Conservation (phyloP, 345 rosid genomes). For the Euphorbia peplus region DNA sequence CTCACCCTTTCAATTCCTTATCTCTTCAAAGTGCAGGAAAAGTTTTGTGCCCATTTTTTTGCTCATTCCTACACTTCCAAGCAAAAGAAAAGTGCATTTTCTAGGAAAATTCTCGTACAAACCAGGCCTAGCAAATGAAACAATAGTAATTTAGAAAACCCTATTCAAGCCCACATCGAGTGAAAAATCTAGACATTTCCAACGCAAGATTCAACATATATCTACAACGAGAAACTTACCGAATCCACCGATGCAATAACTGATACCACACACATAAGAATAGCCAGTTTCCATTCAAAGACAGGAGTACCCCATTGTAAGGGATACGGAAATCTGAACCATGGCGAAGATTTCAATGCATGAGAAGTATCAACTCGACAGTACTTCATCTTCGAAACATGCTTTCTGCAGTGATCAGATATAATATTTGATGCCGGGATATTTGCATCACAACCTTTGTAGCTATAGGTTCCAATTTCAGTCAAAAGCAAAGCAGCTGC, state of each 20-base stretch:
- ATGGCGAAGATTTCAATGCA: constrained; percentile 78
- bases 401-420: constrained; percentile 85
- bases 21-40: too few species aligned
- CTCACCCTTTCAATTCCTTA: too few species aligned
- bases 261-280: constrained; percentile 87
- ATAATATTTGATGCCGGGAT: constrained; percentile 73
- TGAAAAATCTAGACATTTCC: not conserved
- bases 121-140: constrained; percentile 2
- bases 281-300: constrained; percentile 84
- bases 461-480: constrained; percentile 72
- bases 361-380: constrained; percentile 88
- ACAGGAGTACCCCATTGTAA: constrained; percentile 97
- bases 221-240: constrained; percentile 44
- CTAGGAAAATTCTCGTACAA: not conserved
- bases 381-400: constrained; percentile 70
- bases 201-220: constrained; percentile 3
- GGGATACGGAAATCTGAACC: constrained; percentile 98
- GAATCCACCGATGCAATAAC: constrained; percentile 85
- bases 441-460: constrained; percentile 77
- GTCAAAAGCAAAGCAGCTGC: constrained; percentile 86
- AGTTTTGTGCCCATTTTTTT: too few species aligned
- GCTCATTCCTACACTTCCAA: not conserved
- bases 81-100: not conserved
- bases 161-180: not conserved
- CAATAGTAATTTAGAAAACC: not conserved